Evolutionary conservation across 2,329 filamentous ascomycete genomes (phyloP).

Genomic region (Paecilomyces formosus): DNA sequence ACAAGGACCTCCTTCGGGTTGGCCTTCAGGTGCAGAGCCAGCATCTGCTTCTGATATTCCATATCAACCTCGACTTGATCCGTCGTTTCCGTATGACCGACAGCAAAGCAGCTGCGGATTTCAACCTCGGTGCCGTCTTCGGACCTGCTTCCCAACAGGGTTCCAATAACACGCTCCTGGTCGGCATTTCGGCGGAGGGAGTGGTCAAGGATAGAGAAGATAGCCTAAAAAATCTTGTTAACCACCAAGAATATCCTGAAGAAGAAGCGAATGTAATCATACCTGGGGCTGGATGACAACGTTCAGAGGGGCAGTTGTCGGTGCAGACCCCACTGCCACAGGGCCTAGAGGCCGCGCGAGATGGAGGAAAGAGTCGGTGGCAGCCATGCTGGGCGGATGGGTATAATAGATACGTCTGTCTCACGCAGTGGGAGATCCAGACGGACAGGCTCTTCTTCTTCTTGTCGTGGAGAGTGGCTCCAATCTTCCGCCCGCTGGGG

Average conservation of each 20-base stretch:
- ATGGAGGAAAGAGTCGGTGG: constrained; percentile 83
- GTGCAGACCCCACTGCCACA: constrained; percentile 67
- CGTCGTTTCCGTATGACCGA: constrained; percentile 95
- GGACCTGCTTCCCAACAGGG: constrained; percentile 82
- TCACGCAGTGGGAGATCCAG: constrained; percentile 12
- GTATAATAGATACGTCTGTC: constrained; percentile 9
- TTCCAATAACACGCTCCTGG: constrained; percentile 93
- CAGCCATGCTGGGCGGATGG: constrained; percentile 63
- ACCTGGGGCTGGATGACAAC: constrained; percentile 96
- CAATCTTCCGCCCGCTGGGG: constrained; percentile 20
- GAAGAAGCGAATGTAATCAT: constrained; percentile 28
- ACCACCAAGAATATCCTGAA: constrained; percentile 4
- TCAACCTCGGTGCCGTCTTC: constrained; percentile 97
- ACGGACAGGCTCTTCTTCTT: constrained; percentile 22
- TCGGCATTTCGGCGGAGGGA: constrained; percentile 85
- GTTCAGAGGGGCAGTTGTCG: constrained; percentile 82
- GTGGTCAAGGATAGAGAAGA: constrained; percentile 73
- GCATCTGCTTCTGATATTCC: constrained; percentile 99
- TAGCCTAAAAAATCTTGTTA: constrained; percentile 38
- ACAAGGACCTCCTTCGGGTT: constrained; percentile 90
- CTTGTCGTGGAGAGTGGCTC: constrained; percentile 22
- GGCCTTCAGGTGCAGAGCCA: constrained; percentile 86
- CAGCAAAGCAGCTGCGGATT: constrained; percentile 93
- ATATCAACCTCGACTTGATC: constrained; percentile 99
- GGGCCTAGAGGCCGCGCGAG: constrained; percentile 87